Conservation (phyloP, 306 rosid genomes). For the Vigna nakashimae region DNA sequence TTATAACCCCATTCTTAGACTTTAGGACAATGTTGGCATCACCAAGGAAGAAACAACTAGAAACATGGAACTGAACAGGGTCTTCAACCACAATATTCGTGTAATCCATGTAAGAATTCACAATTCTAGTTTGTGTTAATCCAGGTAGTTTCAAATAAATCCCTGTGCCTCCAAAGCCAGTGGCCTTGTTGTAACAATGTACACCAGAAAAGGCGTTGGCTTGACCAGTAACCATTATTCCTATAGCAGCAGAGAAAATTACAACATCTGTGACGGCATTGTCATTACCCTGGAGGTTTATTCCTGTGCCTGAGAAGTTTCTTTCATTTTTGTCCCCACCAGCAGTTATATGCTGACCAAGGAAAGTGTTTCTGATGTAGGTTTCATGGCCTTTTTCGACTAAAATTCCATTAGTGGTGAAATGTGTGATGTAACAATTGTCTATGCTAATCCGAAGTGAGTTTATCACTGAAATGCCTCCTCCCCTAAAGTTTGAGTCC, state of each 20-base stretch:
- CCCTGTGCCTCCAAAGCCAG: conserved; percentile 87
- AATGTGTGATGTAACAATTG: conserved; percentile 89
- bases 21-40: conserved; percentile 74
- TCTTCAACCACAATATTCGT: conserved; percentile 91
- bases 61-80: conserved; percentile 82
- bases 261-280: conserved; percentile 87
- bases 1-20: conserved; percentile 68
- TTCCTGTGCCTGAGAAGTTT: conserved; percentile 81
- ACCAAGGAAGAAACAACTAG: conserved; percentile 84
- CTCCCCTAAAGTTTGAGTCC: conserved; percentile 87
- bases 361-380: conserved; percentile 77
- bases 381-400: conserved; percentile 89
- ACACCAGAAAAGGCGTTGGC: conserved; percentile 79
- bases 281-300: conserved; percentile 75
- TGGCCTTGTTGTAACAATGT: conserved; percentile 95
- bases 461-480: conserved; percentile 77
- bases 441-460: conserved; percentile 82
- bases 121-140: conserved; percentile 79
- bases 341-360: conserved; percentile 93
- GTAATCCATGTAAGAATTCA: conserved; percentile 87
- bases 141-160: conserved; percentile 75
- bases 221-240: conserved; percentile 72
- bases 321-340: conserved; percentile 68
- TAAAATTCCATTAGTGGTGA: conserved; percentile 73
- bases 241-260: conserved; percentile 75